Conservation (phyloP, 371 early-diverging fungal species). For the Racocetra persica region DNA sequence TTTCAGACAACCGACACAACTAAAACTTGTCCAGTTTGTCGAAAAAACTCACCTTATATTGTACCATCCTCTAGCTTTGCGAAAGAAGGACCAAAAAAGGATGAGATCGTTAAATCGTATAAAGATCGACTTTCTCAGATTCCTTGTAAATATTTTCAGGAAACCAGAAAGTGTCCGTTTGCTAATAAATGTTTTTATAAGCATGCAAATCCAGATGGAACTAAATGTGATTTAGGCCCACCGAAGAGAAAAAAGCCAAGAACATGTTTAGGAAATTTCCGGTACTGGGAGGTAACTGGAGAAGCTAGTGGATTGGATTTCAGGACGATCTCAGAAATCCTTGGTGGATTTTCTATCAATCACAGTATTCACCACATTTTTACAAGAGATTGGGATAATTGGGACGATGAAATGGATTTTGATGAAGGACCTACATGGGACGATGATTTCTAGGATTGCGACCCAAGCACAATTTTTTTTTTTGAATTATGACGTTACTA, state of each 20-base stretch:
- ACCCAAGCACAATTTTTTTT: too few relatives aligned
- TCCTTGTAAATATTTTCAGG: conserved; percentile 37
- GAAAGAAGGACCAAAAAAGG: neutral
- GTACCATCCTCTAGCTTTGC: conserved; percentile 24
- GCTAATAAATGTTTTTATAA: conserved; percentile 19
- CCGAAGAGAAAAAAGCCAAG: conserved; percentile 14
- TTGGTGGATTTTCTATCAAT: conserved; percentile 9
- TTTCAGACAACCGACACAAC: conserved; percentile 10
- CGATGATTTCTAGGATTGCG: neutral
- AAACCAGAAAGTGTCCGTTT: conserved; percentile 18
- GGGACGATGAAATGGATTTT: conserved; percentile 17
- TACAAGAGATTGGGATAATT: neutral
- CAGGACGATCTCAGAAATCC: neutral
- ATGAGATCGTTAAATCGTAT: conserved; percentile 6
- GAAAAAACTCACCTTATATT: conserved; percentile 33
- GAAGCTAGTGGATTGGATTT: conserved; percentile 1
- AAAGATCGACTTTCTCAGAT: conserved; percentile 10
- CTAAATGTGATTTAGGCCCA: conserved; percentile 19
- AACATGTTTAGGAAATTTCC: conserved; percentile 5
- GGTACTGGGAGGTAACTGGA: neutral
- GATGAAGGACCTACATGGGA: neutral
- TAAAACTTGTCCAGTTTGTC: conserved; percentile 31
- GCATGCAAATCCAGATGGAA: conserved; percentile 39
- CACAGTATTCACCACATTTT: neutral
- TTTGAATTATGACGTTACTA: too few relatives aligned